Conservation (phyloP, 495 filamentous ascomycete genomes). For the Penicillium psychrofluorescens region DNA sequence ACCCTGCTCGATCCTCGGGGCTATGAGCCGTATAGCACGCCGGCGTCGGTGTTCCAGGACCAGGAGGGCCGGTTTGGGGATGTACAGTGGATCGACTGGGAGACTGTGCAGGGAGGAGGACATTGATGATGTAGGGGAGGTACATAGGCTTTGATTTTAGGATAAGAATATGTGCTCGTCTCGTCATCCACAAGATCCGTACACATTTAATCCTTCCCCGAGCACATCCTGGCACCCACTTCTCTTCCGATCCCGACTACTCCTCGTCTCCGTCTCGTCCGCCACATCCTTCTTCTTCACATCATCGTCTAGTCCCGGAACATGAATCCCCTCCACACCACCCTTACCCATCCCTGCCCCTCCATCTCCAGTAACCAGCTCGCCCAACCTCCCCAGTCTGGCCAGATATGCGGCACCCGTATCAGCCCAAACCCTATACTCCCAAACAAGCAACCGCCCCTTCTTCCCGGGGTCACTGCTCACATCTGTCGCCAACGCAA, state of each 20-base stretch:
- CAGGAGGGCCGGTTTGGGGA: constrained; percentile 40
- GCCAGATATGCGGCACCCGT: constrained; percentile 57
- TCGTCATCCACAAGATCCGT: constrained; percentile 17
- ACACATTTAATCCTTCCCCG: constrained; percentile 12
- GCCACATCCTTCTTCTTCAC: background rate
- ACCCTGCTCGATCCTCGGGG: constrained; percentile 30
- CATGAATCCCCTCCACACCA: constrained; percentile 3
- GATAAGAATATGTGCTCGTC: background rate
- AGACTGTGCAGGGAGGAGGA: constrained; percentile 1
- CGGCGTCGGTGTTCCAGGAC: constrained; percentile 46
- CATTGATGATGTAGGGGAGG: too few relatives aligned
- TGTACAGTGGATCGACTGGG: constrained; percentile 47
- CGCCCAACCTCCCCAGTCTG: constrained; percentile 33
- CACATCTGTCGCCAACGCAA: constrained; percentile 36
- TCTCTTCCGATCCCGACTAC: background rate
- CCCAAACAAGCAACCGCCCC: constrained; percentile 30
- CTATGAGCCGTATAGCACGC: constrained; percentile 38
- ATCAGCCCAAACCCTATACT: constrained; percentile 59
- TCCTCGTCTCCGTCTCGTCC: background rate
- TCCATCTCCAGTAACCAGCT: constrained; percentile 1
- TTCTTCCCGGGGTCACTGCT: constrained; percentile 3
- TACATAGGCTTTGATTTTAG: background rate
- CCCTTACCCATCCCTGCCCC: constrained; percentile 2
- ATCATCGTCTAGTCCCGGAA: background rate
- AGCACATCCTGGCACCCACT: constrained; percentile 11